Evolutionary conservation across 1,284 basidiomycete genomes (phyloP).

Genomic region (Hortiboletus rubellus): DNA sequence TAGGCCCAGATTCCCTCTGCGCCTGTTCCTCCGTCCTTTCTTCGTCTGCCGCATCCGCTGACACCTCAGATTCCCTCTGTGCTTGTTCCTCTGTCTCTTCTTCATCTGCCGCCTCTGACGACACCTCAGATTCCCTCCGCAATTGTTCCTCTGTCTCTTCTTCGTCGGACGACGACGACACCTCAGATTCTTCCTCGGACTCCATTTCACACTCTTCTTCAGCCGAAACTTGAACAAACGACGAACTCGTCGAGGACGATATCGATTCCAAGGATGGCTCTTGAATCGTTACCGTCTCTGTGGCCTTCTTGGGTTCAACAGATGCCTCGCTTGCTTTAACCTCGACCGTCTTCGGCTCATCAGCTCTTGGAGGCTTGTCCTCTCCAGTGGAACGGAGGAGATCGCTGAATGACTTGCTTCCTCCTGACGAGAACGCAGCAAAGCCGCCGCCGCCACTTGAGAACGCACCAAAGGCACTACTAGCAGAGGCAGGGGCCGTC

Average conservation of each 20-base stretch:
- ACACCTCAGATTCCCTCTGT: conserved; percentile 22
- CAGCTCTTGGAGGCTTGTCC: neutral
- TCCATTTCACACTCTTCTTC: conserved; percentile 31
- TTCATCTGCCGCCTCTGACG: neutral
- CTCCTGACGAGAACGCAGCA: conserved; percentile 31
- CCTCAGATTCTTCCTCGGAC: conserved; percentile 14
- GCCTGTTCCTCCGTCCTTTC: conserved; percentile 28
- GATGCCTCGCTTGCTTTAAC: neutral
- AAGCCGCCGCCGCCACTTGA: conserved; percentile 29
- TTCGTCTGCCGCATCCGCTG: conserved; percentile 9
- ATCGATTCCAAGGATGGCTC: conserved; percentile 29
- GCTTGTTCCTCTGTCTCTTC: conserved; percentile 28
- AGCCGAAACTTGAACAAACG: conserved; percentile 35
- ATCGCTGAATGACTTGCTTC: conserved; percentile 42
- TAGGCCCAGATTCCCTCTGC: conserved; percentile 20
- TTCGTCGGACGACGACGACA: neutral
- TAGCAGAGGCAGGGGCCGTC: neutral
- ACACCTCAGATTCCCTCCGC: conserved; percentile 1
- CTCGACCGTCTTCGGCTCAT: conserved; percentile 1
- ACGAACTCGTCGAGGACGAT: conserved; percentile 32
- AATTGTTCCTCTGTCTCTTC: neutral
- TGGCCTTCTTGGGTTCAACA: conserved; percentile 5
- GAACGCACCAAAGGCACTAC: conserved; percentile 25
- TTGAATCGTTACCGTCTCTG: conserved; percentile 4
- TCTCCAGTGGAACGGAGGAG: conserved; percentile 36